These are phyloP conservation scores for Cladophialophora chaetospira DNA, from an alignment of 2,329 filamentous ascomycete species.

Conservation along the genomic window DNA sequence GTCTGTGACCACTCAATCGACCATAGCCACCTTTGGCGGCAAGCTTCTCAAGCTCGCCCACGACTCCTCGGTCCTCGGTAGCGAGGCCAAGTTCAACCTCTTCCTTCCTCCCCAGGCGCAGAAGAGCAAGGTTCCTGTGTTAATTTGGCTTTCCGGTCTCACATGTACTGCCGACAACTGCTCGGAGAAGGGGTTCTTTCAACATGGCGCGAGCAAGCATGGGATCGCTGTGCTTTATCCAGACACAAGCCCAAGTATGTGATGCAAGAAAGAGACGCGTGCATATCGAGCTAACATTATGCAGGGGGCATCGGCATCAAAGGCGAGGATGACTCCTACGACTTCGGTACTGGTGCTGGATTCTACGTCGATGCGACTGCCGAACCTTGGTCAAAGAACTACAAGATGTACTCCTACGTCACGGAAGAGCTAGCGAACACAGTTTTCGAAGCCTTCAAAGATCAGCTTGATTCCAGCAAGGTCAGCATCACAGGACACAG, in stretches of 20 bases:
- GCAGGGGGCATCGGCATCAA: constrained; percentile 72
- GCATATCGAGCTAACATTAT: constrained; percentile 8
- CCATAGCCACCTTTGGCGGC: constrained; percentile 89
- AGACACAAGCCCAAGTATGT: constrained; percentile 84
- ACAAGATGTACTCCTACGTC: constrained; percentile 95
- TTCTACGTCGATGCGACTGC: constrained; percentile 91
- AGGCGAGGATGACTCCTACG: constrained; percentile 84
- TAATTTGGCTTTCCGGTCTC: constrained; percentile 91
- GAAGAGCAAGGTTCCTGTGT: constrained; percentile 69
- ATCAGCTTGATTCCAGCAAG: constrained; percentile 67
- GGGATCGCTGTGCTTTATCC: constrained; percentile 93
- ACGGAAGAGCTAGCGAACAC: constrained; percentile 79
- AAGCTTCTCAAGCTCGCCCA: constrained; percentile 94
- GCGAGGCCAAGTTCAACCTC: constrained; percentile 89
- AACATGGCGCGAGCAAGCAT: constrained; percentile 73
- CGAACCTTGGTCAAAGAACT: constrained; percentile 72
- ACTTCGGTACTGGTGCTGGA: constrained; percentile 88
- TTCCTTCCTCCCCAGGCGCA: constrained; percentile 78
- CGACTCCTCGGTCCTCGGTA: constrained; percentile 73
- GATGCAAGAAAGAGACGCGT: neutral
- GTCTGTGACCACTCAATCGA: constrained; percentile 86
- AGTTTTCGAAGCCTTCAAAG: constrained; percentile 69
- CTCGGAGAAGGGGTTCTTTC: constrained; percentile 83
- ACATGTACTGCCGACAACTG: constrained; percentile 89
- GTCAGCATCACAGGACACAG: constrained; percentile 90